Conservation (phyloP, 2,329 filamentous ascomycete genomes). For the Alternaria hordeiaustralica region DNA sequence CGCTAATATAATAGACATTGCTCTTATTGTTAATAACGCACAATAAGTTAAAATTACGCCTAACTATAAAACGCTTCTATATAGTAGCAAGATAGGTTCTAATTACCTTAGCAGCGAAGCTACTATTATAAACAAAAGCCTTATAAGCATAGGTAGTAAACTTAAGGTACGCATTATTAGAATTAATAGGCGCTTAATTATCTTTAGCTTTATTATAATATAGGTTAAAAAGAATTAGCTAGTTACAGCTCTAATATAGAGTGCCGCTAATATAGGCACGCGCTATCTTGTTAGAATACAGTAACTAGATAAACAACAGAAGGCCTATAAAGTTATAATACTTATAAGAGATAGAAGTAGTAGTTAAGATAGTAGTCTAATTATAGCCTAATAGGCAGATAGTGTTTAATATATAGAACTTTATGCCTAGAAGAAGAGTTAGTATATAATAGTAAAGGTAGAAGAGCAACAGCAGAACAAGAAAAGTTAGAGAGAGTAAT, state of each 20-base stretch:
- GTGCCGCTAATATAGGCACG: not conserved
- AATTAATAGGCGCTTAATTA: not conserved
- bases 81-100: not conserved
- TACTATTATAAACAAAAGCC: not conserved
- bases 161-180: not conserved
- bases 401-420: too few relatives aligned
- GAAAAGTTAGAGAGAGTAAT: too few relatives aligned
- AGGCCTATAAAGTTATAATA: not conserved
- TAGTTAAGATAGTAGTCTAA: not conserved
- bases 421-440: not conserved
- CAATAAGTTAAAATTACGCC: not conserved
- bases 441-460: not conserved
- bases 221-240: not conserved
- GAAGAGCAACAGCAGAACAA: not conserved
- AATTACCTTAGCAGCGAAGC: not conserved
- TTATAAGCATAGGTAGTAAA: not conserved
- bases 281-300: not conserved
- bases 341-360: not conserved
- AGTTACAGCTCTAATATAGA: not conserved
- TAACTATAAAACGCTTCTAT: not conserved
- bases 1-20: not conserved
- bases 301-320: not conserved
- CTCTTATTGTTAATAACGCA: not conserved
- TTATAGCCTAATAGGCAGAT: not conserved
- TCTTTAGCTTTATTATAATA: not conserved